Evolutionary conservation across 371 early-diverging fungal species (phyloP).

Genomic region (Lichtheimia ornata): DNA sequence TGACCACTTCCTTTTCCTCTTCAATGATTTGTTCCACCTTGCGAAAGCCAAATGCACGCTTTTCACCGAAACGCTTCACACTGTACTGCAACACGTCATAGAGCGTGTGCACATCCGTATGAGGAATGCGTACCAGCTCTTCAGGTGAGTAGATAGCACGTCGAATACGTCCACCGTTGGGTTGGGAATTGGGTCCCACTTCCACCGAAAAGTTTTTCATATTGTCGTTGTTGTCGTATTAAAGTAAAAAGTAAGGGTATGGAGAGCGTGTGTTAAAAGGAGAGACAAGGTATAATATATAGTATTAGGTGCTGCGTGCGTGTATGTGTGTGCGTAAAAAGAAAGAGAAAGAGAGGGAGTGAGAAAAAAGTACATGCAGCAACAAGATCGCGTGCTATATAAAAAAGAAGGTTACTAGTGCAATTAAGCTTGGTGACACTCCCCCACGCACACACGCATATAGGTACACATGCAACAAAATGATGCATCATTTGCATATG

Average conservation of each 20-base stretch:
- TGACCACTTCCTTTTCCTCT: constrained; percentile 79
- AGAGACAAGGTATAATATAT: neutral
- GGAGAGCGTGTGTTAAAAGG: neutral
- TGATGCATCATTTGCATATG: neutral
- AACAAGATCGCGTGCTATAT: neutral
- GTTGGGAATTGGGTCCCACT: constrained; percentile 22
- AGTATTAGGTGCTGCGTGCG: too few species aligned
- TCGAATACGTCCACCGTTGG: constrained; percentile 46
- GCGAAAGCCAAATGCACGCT: constrained; percentile 68
- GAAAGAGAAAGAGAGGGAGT: neutral
- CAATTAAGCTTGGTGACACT: constrained; percentile 5
- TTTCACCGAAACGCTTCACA: constrained; percentile 45
- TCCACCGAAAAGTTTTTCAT: constrained; percentile 24
- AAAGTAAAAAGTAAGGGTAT: neutral
- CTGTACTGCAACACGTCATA: constrained; percentile 70
- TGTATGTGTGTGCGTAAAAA: neutral
- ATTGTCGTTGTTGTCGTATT: neutral
- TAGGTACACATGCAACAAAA: neutral
- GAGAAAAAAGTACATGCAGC: neutral
- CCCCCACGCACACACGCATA: neutral
- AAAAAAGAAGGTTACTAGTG: constrained; percentile 3
- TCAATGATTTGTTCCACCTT: constrained; percentile 64
- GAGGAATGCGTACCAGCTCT: constrained; percentile 51
- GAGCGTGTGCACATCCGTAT: constrained; percentile 63
- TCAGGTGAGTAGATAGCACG: constrained; percentile 51